Evolutionary conservation across 139 green algal genomes (phyloP), one percentile per base, ranked within the genome.

Genomic region (Deuterostichococcus epilithicus): DNA sequence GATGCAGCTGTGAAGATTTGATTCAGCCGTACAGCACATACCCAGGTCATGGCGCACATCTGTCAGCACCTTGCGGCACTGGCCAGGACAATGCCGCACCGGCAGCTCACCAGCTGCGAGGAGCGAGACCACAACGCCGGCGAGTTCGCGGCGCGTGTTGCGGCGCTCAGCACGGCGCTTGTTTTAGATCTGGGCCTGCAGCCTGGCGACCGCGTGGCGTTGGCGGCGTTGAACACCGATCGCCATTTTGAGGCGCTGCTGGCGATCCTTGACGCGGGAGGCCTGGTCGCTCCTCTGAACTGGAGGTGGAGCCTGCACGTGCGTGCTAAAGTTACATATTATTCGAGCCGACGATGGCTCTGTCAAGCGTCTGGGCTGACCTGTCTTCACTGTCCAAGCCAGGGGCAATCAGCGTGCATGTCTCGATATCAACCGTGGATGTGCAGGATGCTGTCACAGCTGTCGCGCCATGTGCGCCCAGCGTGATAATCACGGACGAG

Each of bases 211-310:
- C 44, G 84, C 0, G 76, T 91, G 1, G 79, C 76, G 3, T 10
- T 93, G 22, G 72, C 81, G 1, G 80, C 81, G 1, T 45, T 83
- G 13, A 87, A 81, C 60, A 86, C 80, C 15, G 76, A 83, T 34
- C 37, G 38, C 13, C 76, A 79, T 28, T 68, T 94, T 13, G 84
- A 90, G 34, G 76, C 78, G 1, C 68, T 97, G 32, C 84, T 97
- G 1, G 86, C 86, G 0, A 59, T 80, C 0, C 35, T 80, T 0
- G 88, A 90, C n/a, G 80, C 81, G 4, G 92, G 91, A 15, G 82
- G 68, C n/a, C 76, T 96, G 1, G 80, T 82, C 1, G 89, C 77
- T 13, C 92, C 91, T 0, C 67, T 96, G 18, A 97, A 97, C 83
- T 84, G 74, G 77, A 85, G 92, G 25, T 95, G 88, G 90, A 86